These are phyloP conservation scores for Neurospora tetrasperma DNA, from an alignment of 495 filamentous ascomycete genomes.

Conservation along the genomic window DNA sequence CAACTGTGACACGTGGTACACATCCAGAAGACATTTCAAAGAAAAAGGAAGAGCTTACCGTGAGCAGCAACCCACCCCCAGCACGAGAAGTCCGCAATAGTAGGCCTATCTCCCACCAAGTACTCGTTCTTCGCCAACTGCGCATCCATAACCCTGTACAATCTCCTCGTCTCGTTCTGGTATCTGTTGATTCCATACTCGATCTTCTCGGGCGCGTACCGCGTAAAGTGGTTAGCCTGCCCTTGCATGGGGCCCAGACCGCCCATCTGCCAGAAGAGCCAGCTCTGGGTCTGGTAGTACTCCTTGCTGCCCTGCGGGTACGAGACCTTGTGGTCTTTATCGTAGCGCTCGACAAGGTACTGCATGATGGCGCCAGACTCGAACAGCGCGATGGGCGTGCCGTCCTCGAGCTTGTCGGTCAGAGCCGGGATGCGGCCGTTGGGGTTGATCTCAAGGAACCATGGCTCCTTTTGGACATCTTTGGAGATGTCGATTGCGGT, in stretches of 20 bases:
- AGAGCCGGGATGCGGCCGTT: constrained; percentile 93
- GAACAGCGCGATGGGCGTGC: constrained; percentile 64
- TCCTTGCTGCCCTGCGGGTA: constrained; percentile 68
- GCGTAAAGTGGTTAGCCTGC: constrained; percentile 78
- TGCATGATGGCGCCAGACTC: constrained; percentile 81
- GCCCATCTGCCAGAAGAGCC: constrained; percentile 53
- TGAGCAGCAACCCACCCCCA: constrained; percentile 61
- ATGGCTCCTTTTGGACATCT: constrained; percentile 61
- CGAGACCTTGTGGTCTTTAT: constrained; percentile 69
- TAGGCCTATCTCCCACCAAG: constrained; percentile 68
- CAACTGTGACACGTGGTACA: not conserved
- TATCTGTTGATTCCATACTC: constrained; percentile 80
- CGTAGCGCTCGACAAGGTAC: constrained; percentile 74
- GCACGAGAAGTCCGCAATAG: constrained; percentile 75
- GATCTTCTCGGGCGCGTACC: constrained; percentile 79
- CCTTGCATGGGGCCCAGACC: constrained; percentile 91
- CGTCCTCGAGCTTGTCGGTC: constrained; percentile 65
- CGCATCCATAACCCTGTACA: constrained; percentile 70
- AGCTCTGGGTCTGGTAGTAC: constrained; percentile 68
- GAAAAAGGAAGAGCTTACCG: constrained; percentile 17
- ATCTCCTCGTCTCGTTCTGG: constrained; percentile 64
- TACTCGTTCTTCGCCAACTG: constrained; percentile 61
- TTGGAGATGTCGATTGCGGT: constrained; percentile 60
- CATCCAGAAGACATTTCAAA: not conserved
- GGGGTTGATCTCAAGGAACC: constrained; percentile 89